Evolutionary conservation across 768 basidiomycete species (phyloP), one percentile per base, ranked within the genome.

Genomic region (Auriscalpium orientale): DNA sequence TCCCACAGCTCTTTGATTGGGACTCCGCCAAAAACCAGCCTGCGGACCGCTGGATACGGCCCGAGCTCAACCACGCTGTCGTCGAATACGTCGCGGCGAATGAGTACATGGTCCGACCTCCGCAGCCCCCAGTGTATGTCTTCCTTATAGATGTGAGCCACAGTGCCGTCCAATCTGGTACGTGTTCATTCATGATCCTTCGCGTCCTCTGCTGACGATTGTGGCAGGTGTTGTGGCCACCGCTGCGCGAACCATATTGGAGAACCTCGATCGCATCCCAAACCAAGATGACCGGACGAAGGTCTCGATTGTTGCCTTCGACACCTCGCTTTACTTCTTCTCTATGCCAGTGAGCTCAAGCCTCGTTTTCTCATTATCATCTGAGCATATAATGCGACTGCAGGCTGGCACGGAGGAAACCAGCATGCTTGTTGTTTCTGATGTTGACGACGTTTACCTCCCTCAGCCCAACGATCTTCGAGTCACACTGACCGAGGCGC

Each of bases 31-130:
- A 83, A 60, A 97, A 95, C 66, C 89, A 92, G 69, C 95, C 94
- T 35, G 95, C 91, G 12, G 97, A 99, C 71, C 76, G 97, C 55
- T 99, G 97, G 95, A 75, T 82, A 33, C 85, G 97, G 58, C 84
- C 91, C 1, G 97, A 99, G 73, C 79, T 99, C 52, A 98, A 97
- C 65, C 84, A 91, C 68, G 82, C 87, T 38, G 89, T 87, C n/a
- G 91, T 99, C 51, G 97, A 99, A 70, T 99, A 84, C 66, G 90
- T 99, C 53, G 97, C 97, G 1, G 95, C 97, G 8, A 95, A 94
- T 0, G 97, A 99, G 73, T 99, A 99, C 72, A 98, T 98, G 97
- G 95, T 95, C 67, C 89, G 97, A 60, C 88, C 97, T 7, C 97
- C 97, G 52, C 97, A 98, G 70, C 93, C 97, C 6, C 91, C 95